These are phyloP conservation scores for Scedosporium boydii DNA, from an alignment of 2,329 filamentous ascomycete species.

Conservation along the genomic window DNA sequence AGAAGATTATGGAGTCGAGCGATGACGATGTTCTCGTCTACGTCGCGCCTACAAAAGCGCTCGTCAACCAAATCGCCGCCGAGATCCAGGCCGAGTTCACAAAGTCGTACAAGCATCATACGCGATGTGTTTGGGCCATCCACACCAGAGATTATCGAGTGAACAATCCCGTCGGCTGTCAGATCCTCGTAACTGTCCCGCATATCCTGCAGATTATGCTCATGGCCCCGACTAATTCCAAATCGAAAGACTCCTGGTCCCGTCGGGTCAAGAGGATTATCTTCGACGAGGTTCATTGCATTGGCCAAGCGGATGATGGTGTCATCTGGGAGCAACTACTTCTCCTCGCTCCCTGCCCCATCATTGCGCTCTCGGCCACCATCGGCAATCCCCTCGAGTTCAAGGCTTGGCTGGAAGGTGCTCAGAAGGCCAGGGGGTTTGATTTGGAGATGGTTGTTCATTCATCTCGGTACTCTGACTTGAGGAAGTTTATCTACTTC, in stretches of 20 bases:
- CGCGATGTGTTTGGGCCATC: conserved; percentile 67
- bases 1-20: conserved; percentile 57
- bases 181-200: conserved; percentile 68
- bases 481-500: conserved; percentile 63
- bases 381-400: conserved; percentile 68
- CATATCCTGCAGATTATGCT: conserved; percentile 75
- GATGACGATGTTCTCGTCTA: conserved; percentile 68
- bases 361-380: conserved; percentile 71
- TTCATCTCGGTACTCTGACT: conserved; percentile 61
- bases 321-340: conserved; percentile 72
- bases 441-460: conserved; percentile 61
- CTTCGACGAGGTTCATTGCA: conserved; percentile 75
- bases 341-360: conserved; percentile 63
- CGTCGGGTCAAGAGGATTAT: conserved; percentile 63
- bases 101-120: conserved; percentile 50
- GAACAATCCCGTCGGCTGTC: conserved; percentile 63
- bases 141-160: conserved; percentile 67
- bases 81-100: conserved; percentile 67
- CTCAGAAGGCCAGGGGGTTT: conserved; percentile 53
- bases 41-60: conserved; percentile 70
- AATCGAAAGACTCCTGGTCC: conserved; percentile 46
- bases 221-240: conserved; percentile 54
- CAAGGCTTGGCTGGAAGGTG: conserved; percentile 54
- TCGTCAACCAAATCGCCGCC: conserved; percentile 76
- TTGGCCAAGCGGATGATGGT: conserved; percentile 67